Evolutionary conservation across 768 basidiomycete species (phyloP), one percentile per base, ranked within the genome.

Genomic region (Fomitopsis serialis): DNA sequence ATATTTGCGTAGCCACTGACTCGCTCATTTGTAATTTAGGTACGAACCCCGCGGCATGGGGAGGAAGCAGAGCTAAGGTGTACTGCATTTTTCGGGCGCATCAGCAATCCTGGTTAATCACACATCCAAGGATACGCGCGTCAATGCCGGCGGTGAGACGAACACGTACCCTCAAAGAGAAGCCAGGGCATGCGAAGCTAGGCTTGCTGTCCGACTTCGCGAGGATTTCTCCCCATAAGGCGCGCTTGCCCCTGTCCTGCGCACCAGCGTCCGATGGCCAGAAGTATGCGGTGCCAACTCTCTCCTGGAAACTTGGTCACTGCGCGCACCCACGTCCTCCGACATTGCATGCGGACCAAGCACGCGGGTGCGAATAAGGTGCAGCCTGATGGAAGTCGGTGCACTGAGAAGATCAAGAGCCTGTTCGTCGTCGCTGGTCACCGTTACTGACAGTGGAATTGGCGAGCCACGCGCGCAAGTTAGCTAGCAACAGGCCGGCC

Each of bases 191-290:
- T 27, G 68, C 42, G 52, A 76, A 73, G 19, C 67, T 72, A 17
- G 65, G 78, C 58, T 77, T 82, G 47, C 77, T 49, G 15, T 59
- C 62, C 56, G 66, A 75, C 50, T 70, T 68, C n/a, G 82, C 67
- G 17, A 76, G 72, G 24, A 85, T 50, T 63, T 84, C 81, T 7
- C 84, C 81, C 48, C 72, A 70, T 13, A 82, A 63, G 37, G 65
- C 59, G 23, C 77, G 70, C 47, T 61, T 68, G 6, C 69, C 68
- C 3, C 53, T 47, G 52, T 60, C 66, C 23, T 63, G 58, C 15
- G 62, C 62, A 21, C 69, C 66, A 27, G 72, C 72, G 9, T 61
- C 61, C 6, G 70, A 66, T 1, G 70, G 68, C 81, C 80, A 85
- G 63, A 81, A 80, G 34, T 72, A 72, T 1, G 74, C 81, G 43